These are phyloP conservation scores for Suhomyces bolitotheri DNA, from an alignment of 1,139 yeast genomes.

Conservation along the genomic window DNA sequence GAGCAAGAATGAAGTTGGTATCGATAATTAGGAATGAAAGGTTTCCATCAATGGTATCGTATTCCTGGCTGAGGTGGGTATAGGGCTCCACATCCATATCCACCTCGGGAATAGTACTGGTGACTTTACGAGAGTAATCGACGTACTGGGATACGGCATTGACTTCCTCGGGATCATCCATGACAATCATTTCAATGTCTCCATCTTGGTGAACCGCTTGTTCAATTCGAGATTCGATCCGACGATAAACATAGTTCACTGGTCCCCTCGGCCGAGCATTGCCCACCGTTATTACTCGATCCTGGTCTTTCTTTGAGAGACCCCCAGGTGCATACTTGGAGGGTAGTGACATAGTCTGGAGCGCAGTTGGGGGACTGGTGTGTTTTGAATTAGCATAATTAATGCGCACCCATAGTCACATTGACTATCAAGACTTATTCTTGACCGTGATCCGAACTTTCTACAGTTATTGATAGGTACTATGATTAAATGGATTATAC, in stretches of 20 bases:
- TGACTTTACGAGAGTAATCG: conserved; percentile 1
- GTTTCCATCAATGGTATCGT: conserved; percentile 21
- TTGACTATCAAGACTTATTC: too few species aligned
- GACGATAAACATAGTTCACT: conserved; percentile 28
- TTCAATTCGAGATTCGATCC: conserved; percentile 37
- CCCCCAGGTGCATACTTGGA: conserved; percentile 50
- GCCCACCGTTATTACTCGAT: conserved; percentile 37
- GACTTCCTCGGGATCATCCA: conserved; percentile 50
- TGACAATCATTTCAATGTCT: conserved; percentile 54
- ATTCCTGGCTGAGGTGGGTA: background rate
- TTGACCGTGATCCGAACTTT: too few species aligned
- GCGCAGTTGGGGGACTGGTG: too few species aligned
- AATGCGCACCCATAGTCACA: too few species aligned
- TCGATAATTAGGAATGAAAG: conserved; percentile 60
- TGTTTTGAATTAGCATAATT: too few species aligned
- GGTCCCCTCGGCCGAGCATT: conserved; percentile 19
- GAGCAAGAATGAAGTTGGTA: conserved; percentile 75
- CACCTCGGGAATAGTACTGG: background rate
- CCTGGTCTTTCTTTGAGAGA: conserved; percentile 30
- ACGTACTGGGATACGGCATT: conserved; percentile 47
- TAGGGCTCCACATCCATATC: conserved; percentile 6
- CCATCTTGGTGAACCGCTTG: conserved; percentile 30
- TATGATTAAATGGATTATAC: background rate
- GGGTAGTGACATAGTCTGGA: conserved; percentile 32
- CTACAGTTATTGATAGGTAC: too few species aligned